These are phyloP conservation scores for Ophiobolus disseminans DNA, from an alignment of 2,329 filamentous ascomycete species.

Conservation along the genomic window DNA sequence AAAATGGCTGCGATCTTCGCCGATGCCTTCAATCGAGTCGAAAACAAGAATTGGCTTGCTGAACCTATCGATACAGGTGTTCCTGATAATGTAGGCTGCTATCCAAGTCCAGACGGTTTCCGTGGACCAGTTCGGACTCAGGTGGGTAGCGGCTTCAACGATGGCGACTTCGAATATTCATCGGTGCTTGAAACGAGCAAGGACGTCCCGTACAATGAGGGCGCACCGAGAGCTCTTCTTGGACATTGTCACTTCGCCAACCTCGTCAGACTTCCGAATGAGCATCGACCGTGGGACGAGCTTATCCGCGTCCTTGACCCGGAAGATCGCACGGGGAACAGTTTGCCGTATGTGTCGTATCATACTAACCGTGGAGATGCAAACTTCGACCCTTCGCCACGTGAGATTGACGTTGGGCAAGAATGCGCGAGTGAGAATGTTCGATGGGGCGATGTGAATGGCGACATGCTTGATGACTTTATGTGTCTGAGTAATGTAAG, in stretches of 20 bases:
- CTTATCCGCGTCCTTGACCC: slow-evolving; percentile 12
- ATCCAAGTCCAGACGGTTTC: slow-evolving; percentile 6
- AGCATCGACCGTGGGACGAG: slow-evolving; percentile 9
- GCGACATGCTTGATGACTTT: slow-evolving; percentile 40
- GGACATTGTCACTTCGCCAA: slow-evolving; percentile 18
- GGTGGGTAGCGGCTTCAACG: slow-evolving; percentile 4
- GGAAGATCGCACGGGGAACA: not conserved
- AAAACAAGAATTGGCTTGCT: slow-evolving; percentile 6
- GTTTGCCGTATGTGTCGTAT: not conserved
- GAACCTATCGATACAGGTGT: not conserved
- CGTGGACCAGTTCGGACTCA: slow-evolving; percentile 8
- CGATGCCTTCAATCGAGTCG: not conserved
- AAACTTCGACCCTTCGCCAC: not conserved
- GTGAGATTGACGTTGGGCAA: not conserved
- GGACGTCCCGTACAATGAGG: slow-evolving; percentile 1
- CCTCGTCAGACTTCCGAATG: slow-evolving; percentile 6
- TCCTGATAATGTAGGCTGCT: not conserved
- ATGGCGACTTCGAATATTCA: slow-evolving; percentile 6
- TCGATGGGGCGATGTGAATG: slow-evolving; percentile 37
- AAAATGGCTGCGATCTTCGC: slow-evolving; percentile 9
- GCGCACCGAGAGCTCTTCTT: not conserved
- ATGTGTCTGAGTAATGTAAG: slow-evolving; percentile 28
- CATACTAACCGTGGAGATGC: not conserved
- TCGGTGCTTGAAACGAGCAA: not conserved
- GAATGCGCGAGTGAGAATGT: slow-evolving; percentile 8